Percentiles rank a stretch among this genome's conserved stretches.
These are phyloP conservation scores for Mortierella sp. DNA, from an alignment of 371 early-diverging fungal genomes.

Conservation along the genomic window DNA sequence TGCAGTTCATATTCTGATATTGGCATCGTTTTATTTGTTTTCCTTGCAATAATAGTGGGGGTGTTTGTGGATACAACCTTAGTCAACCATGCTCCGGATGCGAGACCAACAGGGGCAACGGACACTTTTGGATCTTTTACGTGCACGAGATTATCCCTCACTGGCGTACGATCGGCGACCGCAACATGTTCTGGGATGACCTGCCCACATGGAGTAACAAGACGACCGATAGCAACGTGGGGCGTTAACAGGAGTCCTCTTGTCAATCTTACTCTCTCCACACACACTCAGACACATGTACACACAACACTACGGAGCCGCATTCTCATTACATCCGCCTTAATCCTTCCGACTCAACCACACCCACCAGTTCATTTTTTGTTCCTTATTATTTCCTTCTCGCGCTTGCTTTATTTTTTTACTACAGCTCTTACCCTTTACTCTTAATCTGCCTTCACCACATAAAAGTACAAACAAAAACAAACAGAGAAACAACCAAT, in stretches of 20 bases:
- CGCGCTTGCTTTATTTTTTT: too few species aligned
- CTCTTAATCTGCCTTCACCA: too few species aligned
- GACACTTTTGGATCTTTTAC: constrained; percentile 57
- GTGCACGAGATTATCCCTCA: constrained; percentile 47
- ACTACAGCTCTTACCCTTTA: too few species aligned
- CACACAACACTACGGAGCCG: not conserved
- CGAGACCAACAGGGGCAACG: constrained; percentile 57
- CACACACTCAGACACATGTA: not conserved
- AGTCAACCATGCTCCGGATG: constrained; percentile 54
- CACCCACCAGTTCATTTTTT: not conserved
- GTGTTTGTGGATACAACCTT: constrained; percentile 51
- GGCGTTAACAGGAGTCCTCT: constrained; percentile 13
- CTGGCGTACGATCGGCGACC: constrained; percentile 54
- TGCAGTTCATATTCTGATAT: too few species aligned
- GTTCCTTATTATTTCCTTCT: not conserved
- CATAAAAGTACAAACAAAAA: too few species aligned
- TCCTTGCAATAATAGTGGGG: constrained; percentile 21
- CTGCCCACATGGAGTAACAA: constrained; percentile 52
- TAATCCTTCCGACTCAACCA: not conserved
- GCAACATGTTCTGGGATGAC: constrained; percentile 58
- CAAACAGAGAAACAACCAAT: too few species aligned
- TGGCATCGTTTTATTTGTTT: not conserved
- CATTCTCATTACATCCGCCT: not conserved
- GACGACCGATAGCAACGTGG: constrained; percentile 44
- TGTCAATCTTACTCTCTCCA: not conserved